Base-by-base conservation (phyloP, 306 rosid species). In the Lotus japonicus region DNA sequence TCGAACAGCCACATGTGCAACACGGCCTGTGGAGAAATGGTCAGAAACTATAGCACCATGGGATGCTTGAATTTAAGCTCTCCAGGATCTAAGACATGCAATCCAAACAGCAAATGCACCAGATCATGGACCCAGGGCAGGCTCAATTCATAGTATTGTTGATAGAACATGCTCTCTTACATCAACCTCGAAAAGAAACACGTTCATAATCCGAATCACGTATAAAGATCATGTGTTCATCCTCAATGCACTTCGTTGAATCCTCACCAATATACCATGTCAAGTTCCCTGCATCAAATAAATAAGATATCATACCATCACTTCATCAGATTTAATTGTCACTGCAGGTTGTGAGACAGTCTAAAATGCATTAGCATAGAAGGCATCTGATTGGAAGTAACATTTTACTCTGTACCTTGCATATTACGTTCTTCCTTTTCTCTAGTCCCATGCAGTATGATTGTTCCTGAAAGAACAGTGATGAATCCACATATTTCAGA, bases 401-500 rank as follows among this genome's bases (percentile, higher is more conserved):
- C 35, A 35, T 59, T 59, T 69, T 31, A 23, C 56, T 50, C 3
- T 60, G 54, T 80, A 94, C 98, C 91, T 85, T 77, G 96, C 42
- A 78, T 53, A 72, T 85, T 58, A 49, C 86, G 70, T 43, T 92
- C 83, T 72, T 86, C 96, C 61, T 83, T 83, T 52, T 94, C 94
- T 81, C 85, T 94, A 53, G 95, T 88, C 31, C 81, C 82, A 46
- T 94, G 98, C 70, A 94, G 87, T 68, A 94, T 82, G 66, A 90
- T 77, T 23, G 98, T 90, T 81, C 98, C 98, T 0, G 98, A 83
- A 66, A 94, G 89, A 58, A 94, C 94, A 11, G 94, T 90, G 71
- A 90, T 82, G 81, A 94, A 94, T 68, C 98, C 98, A 72, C 97
- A 90, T 75, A 94, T 68, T 80, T 90, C 98, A 39, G 98, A 90